Conservation (phyloP, 768 basidiomycete species). For the Tephrocybe sp. region DNA sequence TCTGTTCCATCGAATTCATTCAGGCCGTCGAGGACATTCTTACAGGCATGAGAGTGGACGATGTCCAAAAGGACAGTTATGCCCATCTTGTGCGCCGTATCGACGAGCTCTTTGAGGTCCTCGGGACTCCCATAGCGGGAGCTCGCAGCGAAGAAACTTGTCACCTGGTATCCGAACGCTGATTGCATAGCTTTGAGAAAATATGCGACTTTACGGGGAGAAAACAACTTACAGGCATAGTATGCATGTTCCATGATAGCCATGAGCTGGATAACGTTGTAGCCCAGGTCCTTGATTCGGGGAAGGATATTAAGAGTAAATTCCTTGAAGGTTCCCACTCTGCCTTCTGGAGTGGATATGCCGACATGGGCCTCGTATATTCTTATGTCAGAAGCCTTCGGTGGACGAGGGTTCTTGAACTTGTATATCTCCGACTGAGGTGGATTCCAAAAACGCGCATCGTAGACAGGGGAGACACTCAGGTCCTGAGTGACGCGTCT, state of each 20-base stretch:
- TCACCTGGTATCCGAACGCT: conserved; percentile 99
- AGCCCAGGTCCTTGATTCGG: conserved; percentile 87
- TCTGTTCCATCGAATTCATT: conserved; percentile 98
- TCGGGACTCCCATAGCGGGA: conserved; percentile 96
- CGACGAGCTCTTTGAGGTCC: conserved; percentile 91
- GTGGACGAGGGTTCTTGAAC: conserved; percentile 78
- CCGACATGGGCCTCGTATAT: conserved; percentile 99
- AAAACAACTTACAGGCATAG: conserved; percentile 76
- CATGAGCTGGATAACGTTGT: conserved; percentile 98
- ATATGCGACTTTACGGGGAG: no score
- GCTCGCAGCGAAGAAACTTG: conserved; percentile 94
- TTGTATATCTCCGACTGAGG: conserved; percentile 65
- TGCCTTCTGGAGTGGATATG: conserved; percentile 83
- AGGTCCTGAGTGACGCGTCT: conserved; percentile 94
- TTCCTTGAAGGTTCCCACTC: conserved; percentile 95
- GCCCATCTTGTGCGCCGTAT: conserved; percentile 92
- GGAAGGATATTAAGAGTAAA: conserved; percentile 84
- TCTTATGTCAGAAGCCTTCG: conserved; percentile 60
- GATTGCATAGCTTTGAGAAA: no score
- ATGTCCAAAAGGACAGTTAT: conserved; percentile 92
- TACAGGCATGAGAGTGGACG: conserved; percentile 97
- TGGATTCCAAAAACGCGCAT: conserved; percentile 99
- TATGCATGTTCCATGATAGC: conserved; percentile 98
- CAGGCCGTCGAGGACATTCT: conserved; percentile 93
- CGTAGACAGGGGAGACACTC: conserved; percentile 84